Conservation (phyloP, 139 green algal genomes). For the Closterium sp. region DNA sequence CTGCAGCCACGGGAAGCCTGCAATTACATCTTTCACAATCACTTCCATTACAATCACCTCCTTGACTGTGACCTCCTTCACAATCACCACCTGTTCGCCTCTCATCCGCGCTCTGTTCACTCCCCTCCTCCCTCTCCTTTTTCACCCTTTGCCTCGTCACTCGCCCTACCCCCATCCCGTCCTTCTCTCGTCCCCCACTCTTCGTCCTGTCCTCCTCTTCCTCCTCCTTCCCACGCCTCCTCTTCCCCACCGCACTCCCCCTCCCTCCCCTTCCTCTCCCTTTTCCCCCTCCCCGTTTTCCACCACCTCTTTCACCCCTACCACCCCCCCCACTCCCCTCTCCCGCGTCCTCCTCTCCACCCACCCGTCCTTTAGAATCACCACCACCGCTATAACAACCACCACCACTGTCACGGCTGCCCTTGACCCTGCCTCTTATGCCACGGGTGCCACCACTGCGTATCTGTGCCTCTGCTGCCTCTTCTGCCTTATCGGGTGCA, state of each 20-base stretch:
- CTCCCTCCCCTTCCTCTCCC: slow-evolving; percentile 18
- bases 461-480: slow-evolving; percentile 37
- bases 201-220: slow-evolving; percentile 8
- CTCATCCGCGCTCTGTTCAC: background rate
- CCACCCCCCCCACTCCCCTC: background rate
- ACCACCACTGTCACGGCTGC: background rate
- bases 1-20: too few species aligned
- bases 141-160: background rate
- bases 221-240: slow-evolving; percentile 3
- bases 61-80: background rate
- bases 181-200: slow-evolving; percentile 3
- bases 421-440: background rate
- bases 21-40: too few species aligned
- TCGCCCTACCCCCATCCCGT: background rate
- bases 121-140: background rate
- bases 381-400: background rate
- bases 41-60: background rate
- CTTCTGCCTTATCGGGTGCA: background rate
- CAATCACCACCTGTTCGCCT: background rate
- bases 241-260: background rate
- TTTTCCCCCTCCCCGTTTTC: background rate
- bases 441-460: background rate
- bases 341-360: background rate
- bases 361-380: background rate
- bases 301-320: background rate